Conservation (phyloP, 768 basidiomycete genomes). For the Agaricus subrufescens region DNA sequence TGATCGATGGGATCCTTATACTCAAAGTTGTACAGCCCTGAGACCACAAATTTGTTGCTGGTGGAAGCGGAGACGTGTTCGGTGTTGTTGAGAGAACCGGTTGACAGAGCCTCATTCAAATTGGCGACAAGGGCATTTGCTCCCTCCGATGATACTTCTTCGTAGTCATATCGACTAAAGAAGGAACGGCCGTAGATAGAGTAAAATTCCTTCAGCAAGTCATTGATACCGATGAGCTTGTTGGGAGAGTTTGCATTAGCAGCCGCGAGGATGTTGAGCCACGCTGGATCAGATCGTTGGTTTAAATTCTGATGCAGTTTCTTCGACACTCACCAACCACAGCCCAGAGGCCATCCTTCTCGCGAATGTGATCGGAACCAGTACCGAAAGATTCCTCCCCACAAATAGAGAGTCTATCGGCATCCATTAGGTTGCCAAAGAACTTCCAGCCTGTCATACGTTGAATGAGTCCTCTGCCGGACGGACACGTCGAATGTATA, state of each 20-base stretch:
- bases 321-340: conserved; percentile 65
- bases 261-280: conserved; percentile 95
- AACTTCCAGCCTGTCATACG: conserved; percentile 87
- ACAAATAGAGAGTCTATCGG: conserved; percentile 94
- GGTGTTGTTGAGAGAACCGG: conserved; percentile 63
- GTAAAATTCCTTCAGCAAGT: conserved; percentile 85
- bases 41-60: conserved; percentile 69
- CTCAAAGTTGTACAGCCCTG: conserved; percentile 79
- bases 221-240: conserved; percentile 84
- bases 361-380: conserved; percentile 99
- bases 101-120: conserved; percentile 67
- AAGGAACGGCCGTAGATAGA: conserved; percentile 92
- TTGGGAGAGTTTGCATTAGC: conserved; percentile 73
- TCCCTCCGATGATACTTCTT: conserved; percentile 90
- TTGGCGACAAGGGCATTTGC: conserved; percentile 82
- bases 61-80: conserved; percentile 64
- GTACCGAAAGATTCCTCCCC: conserved; percentile 99
- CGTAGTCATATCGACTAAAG: conserved; percentile 99
- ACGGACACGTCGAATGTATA: neutral
- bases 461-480: neutral
- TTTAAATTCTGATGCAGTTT: neutral
- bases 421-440: conserved; percentile 99
- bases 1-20: conserved; percentile 99
- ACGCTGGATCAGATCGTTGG: conserved; percentile 48
- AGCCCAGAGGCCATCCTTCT: conserved; percentile 99